These are phyloP conservation scores for Xylaria telfairii DNA, from an alignment of 495 filamentous ascomycete species.

Conservation along the genomic window DNA sequence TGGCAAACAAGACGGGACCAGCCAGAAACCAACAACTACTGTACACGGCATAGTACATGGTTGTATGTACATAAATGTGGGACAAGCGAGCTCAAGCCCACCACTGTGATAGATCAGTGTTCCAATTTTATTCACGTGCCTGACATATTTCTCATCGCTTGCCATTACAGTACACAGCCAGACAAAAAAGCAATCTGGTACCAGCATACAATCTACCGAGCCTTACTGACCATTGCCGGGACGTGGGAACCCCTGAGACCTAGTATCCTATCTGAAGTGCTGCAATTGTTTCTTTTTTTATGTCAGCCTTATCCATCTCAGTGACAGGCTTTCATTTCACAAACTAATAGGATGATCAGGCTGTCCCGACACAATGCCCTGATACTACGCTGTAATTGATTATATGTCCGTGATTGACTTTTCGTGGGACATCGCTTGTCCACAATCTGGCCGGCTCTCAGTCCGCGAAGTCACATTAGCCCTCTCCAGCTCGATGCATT, in stretches of 20 bases:
- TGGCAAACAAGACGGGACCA: background rate
- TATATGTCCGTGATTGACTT: background rate
- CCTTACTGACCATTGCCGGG: slow-evolving; percentile 21
- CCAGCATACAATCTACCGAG: background rate
- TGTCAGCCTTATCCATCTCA: slow-evolving; percentile 19
- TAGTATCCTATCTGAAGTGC: slow-evolving; percentile 1
- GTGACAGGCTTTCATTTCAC: slow-evolving; percentile 6
- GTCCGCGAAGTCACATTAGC: slow-evolving; percentile 2
- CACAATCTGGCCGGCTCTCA: background rate
- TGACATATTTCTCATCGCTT: slow-evolving; percentile 18
- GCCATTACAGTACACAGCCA: background rate
- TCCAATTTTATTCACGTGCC: slow-evolving; percentile 27
- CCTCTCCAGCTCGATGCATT: slow-evolving; percentile 15
- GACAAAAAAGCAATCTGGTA: slow-evolving; percentile 21
- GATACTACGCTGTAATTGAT: background rate
- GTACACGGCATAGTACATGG: background rate
- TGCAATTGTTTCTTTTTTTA: slow-evolving; percentile 17
- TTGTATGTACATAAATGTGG: background rate
- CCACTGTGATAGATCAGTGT: background rate
- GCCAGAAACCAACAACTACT: background rate
- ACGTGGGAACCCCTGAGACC: slow-evolving; percentile 8
- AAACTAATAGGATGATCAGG: slow-evolving; percentile 11
- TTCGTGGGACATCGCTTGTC: slow-evolving; percentile 11
- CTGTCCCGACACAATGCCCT: background rate
- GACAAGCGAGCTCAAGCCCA: slow-evolving; percentile 2